These are phyloP conservation scores for Fonsecaea pugnacius DNA, from an alignment of 2,329 filamentous ascomycete genomes.

Conservation along the genomic window DNA sequence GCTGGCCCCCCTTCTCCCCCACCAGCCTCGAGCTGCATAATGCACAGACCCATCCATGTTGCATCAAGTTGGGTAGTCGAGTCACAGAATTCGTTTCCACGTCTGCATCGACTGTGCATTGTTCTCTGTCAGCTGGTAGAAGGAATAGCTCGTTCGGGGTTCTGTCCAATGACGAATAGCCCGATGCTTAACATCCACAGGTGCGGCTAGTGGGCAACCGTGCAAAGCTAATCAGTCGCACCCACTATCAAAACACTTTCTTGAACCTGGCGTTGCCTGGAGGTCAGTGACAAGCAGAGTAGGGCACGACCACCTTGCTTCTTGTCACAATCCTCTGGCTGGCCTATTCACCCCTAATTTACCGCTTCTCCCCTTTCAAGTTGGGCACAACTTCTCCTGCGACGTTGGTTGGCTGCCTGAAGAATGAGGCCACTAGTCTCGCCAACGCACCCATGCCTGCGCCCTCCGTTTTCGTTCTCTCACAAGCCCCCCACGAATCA, in stretches of 20 bases:
- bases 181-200: no score
- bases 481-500: background rate
- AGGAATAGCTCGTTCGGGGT: background rate
- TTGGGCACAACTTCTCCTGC: background rate
- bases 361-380: background rate
- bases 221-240: background rate
- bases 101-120: background rate
- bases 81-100: background rate
- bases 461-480: background rate
- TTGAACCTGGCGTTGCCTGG: background rate
- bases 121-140: background rate
- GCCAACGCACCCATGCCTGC: background rate
- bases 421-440: constrained; percentile 4
- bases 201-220: background rate
- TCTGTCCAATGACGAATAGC: background rate
- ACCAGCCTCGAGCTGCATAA: background rate
- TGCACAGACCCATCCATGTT: background rate
- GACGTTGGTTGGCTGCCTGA: background rate
- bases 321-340: background rate
- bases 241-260: background rate
- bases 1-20: background rate
- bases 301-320: background rate
- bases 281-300: background rate
- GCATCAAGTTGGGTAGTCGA: background rate
- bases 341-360: background rate